These are phyloP conservation scores for Kwoniella dejecticola DNA, from an alignment of 768 basidiomycete species.

Conservation along the genomic window DNA sequence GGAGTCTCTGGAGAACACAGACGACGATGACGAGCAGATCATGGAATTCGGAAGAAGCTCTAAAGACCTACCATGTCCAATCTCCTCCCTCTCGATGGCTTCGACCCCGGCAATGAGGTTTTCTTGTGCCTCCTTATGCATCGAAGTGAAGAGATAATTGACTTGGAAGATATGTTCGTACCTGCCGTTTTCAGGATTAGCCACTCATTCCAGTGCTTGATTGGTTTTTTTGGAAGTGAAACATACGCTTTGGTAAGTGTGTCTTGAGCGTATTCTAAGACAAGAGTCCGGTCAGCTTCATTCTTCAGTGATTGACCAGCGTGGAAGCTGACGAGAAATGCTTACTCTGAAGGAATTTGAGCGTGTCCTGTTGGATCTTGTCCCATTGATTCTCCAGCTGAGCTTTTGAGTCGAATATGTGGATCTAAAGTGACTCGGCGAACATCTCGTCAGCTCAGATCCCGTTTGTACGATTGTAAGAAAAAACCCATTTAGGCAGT, in stretches of 20 bases:
- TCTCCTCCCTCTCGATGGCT: constrained; percentile 32
- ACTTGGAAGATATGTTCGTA: constrained; percentile 26
- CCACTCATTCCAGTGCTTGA: too few relatives aligned
- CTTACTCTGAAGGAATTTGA: constrained; percentile 17
- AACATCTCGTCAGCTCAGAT: neutral
- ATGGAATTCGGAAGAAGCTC: too few relatives aligned
- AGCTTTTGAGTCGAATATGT: constrained; percentile 15
- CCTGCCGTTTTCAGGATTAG: neutral
- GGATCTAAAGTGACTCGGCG: constrained; percentile 1
- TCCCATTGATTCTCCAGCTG: constrained; percentile 19
- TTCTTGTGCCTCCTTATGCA: constrained; percentile 21
- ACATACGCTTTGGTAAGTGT: constrained; percentile 15
- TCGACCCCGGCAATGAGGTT: constrained; percentile 28
- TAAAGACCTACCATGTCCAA: constrained; percentile 34
- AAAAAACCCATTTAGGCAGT: too few relatives aligned
- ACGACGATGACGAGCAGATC: too few relatives aligned
- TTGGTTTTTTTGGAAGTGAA: too few relatives aligned
- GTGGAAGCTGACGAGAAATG: too few relatives aligned
- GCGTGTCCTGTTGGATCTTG: constrained; percentile 5
- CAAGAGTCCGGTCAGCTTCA: too few relatives aligned
- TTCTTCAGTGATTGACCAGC: too few relatives aligned
- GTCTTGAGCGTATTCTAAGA: constrained; percentile 17
- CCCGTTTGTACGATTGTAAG: too few relatives aligned
- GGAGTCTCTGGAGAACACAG: too few relatives aligned
- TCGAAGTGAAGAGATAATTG: constrained; percentile 22